Evolutionary conservation across 108 stramenopile genomes (phyloP), one percentile per base, ranked within the genome.

Genomic region (Cyclostephanos tholiformis): DNA sequence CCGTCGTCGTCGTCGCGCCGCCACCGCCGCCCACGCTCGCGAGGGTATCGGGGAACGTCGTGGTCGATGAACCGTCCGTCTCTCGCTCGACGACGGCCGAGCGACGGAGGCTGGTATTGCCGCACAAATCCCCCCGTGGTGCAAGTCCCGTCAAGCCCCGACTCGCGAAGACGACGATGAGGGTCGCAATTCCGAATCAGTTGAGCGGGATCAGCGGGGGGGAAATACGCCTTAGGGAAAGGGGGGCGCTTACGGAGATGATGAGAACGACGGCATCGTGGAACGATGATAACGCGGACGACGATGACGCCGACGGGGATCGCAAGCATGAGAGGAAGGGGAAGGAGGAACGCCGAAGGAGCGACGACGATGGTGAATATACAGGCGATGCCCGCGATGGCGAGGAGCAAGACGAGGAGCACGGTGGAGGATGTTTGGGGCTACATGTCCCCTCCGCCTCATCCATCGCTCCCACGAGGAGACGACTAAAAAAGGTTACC

Each of bases 121-220:
- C 80, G 14, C 49, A 44, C 39, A 60, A 57, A 32, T 71, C 74
- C 22, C 80, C 80, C 0, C 30, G 69, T 20, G 66, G 64, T 71
- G 59, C 80, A 12, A 75, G 70, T 49, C 80, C 80, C 11, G 39
- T 63, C 7, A 82, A 82, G 17, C 22, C 51, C 22, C 61, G 61
- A 32, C 13, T 13, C 56, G 43, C n/a, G 20, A 48, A 20, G 41
- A 23, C 26, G 57, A 57, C 22, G 53, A 7, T 9, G 51, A 53
- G 8, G 17, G 20, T 23, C 50, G 29, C 6, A 25, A 0, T 48
- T 50, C 25, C 17, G 17, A 48, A 22, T 12, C 65, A 66, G 65
- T 26, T 66, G 32, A 43, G 49, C 49, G 65, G 65, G 0, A 66
- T 66, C 19, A 52, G 49, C 29, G 71, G 58, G 59, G 71, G 59